These are phyloP conservation scores for Alternaria gansuensis DNA, from an alignment of 2,329 filamentous ascomycete genomes.

Conservation along the genomic window DNA sequence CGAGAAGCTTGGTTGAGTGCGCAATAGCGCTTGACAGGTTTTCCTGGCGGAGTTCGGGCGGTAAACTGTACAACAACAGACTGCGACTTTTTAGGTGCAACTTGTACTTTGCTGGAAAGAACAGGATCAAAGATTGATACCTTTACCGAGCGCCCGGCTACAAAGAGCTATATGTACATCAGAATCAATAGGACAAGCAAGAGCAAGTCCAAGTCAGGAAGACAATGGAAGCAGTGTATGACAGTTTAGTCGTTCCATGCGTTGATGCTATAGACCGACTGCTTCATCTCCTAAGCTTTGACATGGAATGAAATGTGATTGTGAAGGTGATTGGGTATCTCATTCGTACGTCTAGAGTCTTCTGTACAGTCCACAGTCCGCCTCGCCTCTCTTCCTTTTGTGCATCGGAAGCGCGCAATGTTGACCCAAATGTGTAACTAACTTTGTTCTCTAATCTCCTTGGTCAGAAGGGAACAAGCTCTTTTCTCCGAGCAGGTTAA, in stretches of 20 bases:
- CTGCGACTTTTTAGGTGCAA: conserved; percentile 6
- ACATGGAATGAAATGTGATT: neutral
- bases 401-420: neutral
- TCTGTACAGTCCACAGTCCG: neutral
- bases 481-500: conserved; percentile 7
- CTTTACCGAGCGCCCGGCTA: conserved; percentile 22
- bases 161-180: conserved; percentile 20
- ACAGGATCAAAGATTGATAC: conserved; percentile 23
- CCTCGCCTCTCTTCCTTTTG: neutral
- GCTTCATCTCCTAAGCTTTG: neutral
- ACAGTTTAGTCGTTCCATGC: neutral
- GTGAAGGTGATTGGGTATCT: conserved; percentile 17
- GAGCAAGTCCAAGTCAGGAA: conserved; percentile 26
- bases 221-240: neutral
- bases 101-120: conserved; percentile 5
- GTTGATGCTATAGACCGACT: neutral
- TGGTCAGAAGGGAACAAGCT: neutral
- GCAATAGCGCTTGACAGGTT: neutral
- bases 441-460: conserved; percentile 1
- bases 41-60: conserved; percentile 9
- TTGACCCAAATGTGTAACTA: conserved; percentile 1
- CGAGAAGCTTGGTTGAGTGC: conserved; percentile 70
- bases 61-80: conserved; percentile 21
- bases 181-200: conserved; percentile 22
- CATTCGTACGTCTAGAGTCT: conserved; percentile 12